Conservation (phyloP, 164 flowering plant species). For the Sextonia rubra region DNA sequence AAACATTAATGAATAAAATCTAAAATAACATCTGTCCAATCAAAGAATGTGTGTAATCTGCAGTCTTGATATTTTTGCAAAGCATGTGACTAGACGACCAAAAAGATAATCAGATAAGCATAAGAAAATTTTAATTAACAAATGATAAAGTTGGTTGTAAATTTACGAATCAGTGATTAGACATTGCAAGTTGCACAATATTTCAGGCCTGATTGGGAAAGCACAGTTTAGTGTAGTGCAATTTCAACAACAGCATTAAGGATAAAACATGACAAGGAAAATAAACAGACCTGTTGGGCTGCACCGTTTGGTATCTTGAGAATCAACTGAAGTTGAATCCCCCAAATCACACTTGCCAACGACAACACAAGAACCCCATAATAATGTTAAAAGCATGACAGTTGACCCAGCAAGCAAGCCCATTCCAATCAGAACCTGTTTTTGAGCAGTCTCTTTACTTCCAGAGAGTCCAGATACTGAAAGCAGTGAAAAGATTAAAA, state of each 20-base stretch:
- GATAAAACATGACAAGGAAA: not conserved
- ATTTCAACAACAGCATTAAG: not conserved
- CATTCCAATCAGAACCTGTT: conserved; percentile 94
- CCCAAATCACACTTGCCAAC: conserved; percentile 79
- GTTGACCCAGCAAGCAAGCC: conserved; percentile 99
- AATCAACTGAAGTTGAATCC: conserved; percentile 44
- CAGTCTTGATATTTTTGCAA: not conserved
- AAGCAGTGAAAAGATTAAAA: not conserved
- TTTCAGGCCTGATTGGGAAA: not conserved
- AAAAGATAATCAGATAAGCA: not conserved
- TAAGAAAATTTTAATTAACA: too few relatives aligned
- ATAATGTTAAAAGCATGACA: conserved; percentile 77
- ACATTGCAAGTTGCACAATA: not conserved
- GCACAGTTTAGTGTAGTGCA: not conserved
- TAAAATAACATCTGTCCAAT: not conserved
- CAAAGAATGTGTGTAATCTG: not conserved
- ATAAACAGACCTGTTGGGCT: conserved; percentile 48
- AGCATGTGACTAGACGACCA: not conserved
- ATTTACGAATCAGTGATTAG: not conserved
- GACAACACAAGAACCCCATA: conserved; percentile 88
- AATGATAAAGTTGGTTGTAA: not conserved
- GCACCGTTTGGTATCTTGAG: conserved; percentile 34
- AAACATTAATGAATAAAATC: too few relatives aligned
- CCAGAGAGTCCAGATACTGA: conserved; percentile 97
- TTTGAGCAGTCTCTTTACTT: conserved; percentile 63